These are phyloP conservation scores for Neurospora tetrasperma DNA, from an alignment of 495 filamentous ascomycete species.

Conservation along the genomic window DNA sequence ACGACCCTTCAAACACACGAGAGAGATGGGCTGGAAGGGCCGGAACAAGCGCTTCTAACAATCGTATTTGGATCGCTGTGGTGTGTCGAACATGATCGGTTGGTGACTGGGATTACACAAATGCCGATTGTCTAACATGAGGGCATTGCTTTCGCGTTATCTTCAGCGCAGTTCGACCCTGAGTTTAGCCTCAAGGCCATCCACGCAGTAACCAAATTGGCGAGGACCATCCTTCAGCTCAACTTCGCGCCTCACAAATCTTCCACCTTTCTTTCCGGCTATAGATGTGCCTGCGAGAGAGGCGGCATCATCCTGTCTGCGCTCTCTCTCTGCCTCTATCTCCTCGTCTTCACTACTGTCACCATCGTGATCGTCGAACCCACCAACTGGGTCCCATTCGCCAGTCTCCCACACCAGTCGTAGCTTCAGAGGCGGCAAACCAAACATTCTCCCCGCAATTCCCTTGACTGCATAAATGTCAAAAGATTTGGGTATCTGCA, in stretches of 20 bases:
- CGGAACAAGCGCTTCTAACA: background rate
- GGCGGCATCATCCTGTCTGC: constrained; percentile 3
- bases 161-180: constrained; percentile 46
- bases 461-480: constrained; percentile 75
- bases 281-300: background rate
- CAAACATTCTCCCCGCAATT: constrained; percentile 61
- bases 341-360: constrained; percentile 46
- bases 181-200: constrained; percentile 55
- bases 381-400: constrained; percentile 68
- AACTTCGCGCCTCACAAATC: constrained; percentile 63
- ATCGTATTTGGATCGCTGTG: background rate
- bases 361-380: constrained; percentile 50
- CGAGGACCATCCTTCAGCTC: constrained; percentile 74
- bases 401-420: constrained; percentile 72
- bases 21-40: background rate
- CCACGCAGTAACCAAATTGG: constrained; percentile 73
- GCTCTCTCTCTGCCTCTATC: constrained; percentile 15
- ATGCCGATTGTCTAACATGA: background rate
- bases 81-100: background rate
- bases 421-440: constrained; percentile 49
- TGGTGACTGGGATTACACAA: background rate
- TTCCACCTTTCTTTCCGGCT: constrained; percentile 23
- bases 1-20: background rate
- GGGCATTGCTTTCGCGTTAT: background rate
- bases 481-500: constrained; percentile 63